Conservation (phyloP, 1,284 basidiomycete genomes). For the Cutaneotrichosporon curvatum region DNA sequence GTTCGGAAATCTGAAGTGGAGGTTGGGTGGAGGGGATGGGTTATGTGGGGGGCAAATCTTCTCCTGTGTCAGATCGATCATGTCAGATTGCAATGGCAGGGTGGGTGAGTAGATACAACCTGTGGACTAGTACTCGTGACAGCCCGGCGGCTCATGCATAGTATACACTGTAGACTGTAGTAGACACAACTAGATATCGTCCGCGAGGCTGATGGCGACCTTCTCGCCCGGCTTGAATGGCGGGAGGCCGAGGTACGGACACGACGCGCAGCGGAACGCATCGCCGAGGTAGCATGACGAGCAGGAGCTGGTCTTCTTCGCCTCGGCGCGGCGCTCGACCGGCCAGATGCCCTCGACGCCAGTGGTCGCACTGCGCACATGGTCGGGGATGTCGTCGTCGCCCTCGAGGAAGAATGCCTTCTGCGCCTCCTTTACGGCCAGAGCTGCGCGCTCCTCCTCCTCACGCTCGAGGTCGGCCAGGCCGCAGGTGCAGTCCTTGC, state of each 20-base stretch:
- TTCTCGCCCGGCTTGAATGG: slow-evolving; percentile 98
- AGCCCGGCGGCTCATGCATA: too few relatives aligned
- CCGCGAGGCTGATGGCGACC: slow-evolving; percentile 71
- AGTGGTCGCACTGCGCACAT: slow-evolving; percentile 31
- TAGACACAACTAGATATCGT: slow-evolving; percentile 66
- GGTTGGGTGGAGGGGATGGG: too few relatives aligned
- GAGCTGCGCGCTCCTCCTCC: slow-evolving; percentile 52
- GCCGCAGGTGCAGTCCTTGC: slow-evolving; percentile 90
- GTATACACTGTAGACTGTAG: too few relatives aligned
- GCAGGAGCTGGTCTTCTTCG: slow-evolving; percentile 77
- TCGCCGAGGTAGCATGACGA: slow-evolving; percentile 98
- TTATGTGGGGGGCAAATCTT: too few relatives aligned
- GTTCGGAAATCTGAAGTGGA: too few relatives aligned
- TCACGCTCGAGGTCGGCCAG: slow-evolving; percentile 84
- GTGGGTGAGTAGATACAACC: too few relatives aligned
- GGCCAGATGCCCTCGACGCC: slow-evolving; percentile 45
- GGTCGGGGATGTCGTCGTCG: slow-evolving; percentile 44
- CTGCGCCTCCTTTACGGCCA: slow-evolving; percentile 33
- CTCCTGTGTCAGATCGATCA: too few relatives aligned
- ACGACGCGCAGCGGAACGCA: slow-evolving; percentile 91
- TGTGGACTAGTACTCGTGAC: too few relatives aligned
- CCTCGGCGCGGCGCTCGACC: slow-evolving; percentile 57
- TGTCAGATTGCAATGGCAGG: too few relatives aligned
- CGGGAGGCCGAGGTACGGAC: slow-evolving; percentile 91
- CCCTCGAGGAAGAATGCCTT: slow-evolving; percentile 42